Conservation (phyloP, 306 rosid species). For the Glycyrrhiza uralensis region DNA sequence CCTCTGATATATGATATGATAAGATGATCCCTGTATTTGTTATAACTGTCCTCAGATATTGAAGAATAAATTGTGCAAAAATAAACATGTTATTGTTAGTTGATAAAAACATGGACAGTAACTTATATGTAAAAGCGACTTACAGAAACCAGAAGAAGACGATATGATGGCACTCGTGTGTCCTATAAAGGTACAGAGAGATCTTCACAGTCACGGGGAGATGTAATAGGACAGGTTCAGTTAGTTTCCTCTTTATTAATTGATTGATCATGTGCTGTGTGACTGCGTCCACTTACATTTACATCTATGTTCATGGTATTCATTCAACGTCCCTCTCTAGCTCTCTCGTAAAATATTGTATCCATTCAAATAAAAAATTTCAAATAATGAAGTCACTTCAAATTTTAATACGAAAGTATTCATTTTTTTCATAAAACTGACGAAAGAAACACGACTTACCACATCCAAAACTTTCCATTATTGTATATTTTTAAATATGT, state of each 20-base stretch:
- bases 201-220: not conserved
- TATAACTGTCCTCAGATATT: not conserved
- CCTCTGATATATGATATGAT: not conserved
- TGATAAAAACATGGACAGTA: not conserved
- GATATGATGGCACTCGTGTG: too few relatives aligned
- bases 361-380: too few relatives aligned
- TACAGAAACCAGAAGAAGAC: constrained; percentile 17
- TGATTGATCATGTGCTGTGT: not conserved
- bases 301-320: not conserved
- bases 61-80: constrained; percentile 1
- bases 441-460: not conserved
- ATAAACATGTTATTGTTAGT: not conserved
- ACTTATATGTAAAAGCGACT: constrained; percentile 14
- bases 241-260: not conserved
- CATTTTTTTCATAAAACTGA: not conserved
- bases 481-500: too few relatives aligned
- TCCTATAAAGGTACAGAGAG: not conserved
- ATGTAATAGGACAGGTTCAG: too few relatives aligned
- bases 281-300: not conserved
- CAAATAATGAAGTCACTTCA: not conserved
- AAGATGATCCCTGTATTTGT: not conserved
- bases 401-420: not conserved
- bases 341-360: not conserved
- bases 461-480: not conserved
- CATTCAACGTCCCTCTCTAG: not conserved